Base-by-base conservation (phyloP, 495 filamentous ascomycete species). In the Aspergillus ellipticus region DNA sequence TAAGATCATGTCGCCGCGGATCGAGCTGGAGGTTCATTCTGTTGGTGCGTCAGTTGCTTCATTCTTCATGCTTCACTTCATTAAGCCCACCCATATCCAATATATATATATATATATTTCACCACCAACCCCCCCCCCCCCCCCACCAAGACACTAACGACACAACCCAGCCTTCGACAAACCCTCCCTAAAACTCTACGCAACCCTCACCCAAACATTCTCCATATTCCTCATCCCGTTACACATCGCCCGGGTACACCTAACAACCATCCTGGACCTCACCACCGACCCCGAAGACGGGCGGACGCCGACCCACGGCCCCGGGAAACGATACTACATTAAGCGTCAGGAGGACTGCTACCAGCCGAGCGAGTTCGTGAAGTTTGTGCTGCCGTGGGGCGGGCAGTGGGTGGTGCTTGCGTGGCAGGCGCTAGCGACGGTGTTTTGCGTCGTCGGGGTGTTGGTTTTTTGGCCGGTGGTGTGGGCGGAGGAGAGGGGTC, bases 321-420 rank as follows among this genome's bases (percentile, higher is more conserved):
- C 60, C 0, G 58, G 62, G 13, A 65, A 66, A n/a, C 45, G 66
- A 15, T 93, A 89, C 69, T 86, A 85, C 61, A 91, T 96, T 61
- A 60, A 72, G 10, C 78, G 74, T 33, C 91, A 96, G 63, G 85
- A 94, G 55, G 91, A 96, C 62, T 71, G 92, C 17, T 96, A 96
- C 61, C 90, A 94, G 66, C 75, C 83, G 3, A 85, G 87, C 28
- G 85, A 96, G 61, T 87, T 89, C 59, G 69, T 94, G 43, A 86
- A 86, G 57, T 95, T 94, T 57, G 21, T 77, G 26, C 15, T 77
- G 31, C 75, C 73, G 4, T 70, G 69, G 50, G 57, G 73, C 9
- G 74, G 72, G 2, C 13, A 51, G 1, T 74, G 79, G 13, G 9
- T 82, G 5, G 68, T 89, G 0, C 74, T 78, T 60, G 29, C 74